phyloP scores from a whole-genome alignment of 129 eudicot genomes.

The Tagetes erecta region DNA sequence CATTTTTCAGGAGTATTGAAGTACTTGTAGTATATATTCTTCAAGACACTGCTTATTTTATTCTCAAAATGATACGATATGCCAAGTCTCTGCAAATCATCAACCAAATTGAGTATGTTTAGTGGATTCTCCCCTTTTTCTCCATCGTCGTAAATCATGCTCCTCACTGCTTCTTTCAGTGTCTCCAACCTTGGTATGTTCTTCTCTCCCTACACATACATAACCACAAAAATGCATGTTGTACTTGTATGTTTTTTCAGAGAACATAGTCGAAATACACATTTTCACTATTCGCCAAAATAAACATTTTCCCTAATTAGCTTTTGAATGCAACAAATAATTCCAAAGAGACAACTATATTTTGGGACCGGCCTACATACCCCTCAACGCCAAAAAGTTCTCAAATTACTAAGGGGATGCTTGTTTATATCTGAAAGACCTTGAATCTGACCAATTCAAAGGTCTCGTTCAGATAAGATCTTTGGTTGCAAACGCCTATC shows the following conservation, averaged over 20 bases:
- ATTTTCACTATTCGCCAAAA: no score
- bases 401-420: no score
- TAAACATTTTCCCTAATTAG: no score
- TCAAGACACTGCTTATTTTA: slow-evolving; percentile 29
- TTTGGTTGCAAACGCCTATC: no score
- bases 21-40: slow-evolving; percentile 19
- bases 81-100: slow-evolving; percentile 52
- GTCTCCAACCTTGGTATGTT: not conserved
- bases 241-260: not conserved
- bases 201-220: slow-evolving; percentile 32
- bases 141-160: slow-evolving; percentile 20
- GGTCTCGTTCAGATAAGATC: no score
- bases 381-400: no score
- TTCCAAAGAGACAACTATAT: no score
- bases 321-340: no score
- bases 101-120: slow-evolving; percentile 41
- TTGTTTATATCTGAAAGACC: no score
- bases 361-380: no score
- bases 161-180: slow-evolving; percentile 34
- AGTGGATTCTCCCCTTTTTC: slow-evolving; percentile 22
- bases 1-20: slow-evolving; percentile 3
- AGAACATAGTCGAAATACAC: no score
- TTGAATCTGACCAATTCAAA: no score
- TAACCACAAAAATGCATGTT: not conserved
- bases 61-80: slow-evolving; percentile 46